Percentiles rank a stretch among this genome's conserved stretches.
phyloP scores from a whole-genome alignment of 176 grass and related monocot species.

The Avena atlantica region DNA sequence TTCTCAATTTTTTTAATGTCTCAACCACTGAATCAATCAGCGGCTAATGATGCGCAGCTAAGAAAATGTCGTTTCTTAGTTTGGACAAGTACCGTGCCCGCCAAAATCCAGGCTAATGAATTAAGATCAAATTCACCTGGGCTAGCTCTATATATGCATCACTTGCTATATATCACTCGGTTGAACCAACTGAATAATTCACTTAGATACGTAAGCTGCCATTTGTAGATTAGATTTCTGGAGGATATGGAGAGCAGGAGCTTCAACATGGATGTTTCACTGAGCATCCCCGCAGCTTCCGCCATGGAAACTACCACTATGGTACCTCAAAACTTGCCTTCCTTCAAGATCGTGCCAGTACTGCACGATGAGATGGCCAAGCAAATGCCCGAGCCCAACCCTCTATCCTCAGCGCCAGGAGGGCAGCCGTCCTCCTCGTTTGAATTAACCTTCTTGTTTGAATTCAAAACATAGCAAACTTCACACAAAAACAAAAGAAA shows the following conservation, averaged over 20 bases:
- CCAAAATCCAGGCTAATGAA: slow-evolving; percentile 32
- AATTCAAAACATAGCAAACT: too few relatives aligned
- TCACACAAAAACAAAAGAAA: too few relatives aligned
- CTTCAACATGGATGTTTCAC: slow-evolving; percentile 21
- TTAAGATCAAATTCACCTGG: not conserved
- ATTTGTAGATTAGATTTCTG: not conserved
- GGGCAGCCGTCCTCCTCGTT: not conserved
- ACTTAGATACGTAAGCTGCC: not conserved
- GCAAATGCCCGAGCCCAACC: not conserved
- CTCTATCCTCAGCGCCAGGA: not conserved
- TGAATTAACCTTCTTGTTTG: too few relatives aligned
- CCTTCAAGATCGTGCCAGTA: slow-evolving; percentile 9
- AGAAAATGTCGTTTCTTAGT: not conserved
- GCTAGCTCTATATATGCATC: slow-evolving; percentile 16
- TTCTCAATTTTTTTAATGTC: not conserved
- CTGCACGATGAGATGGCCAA: not conserved
- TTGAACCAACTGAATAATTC: too few relatives aligned
- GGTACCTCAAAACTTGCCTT: not conserved
- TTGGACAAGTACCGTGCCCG: slow-evolving; percentile 31
- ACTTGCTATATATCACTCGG: too few relatives aligned
- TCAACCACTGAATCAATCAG: not conserved
- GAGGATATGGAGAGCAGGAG: slow-evolving; percentile 27
- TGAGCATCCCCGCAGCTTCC: slow-evolving; percentile 18
- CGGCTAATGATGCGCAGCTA: not conserved
- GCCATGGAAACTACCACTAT: not conserved